phyloP scores from a whole-genome alignment of 371 early-diverging fungal genomes.

The Rhizopus sp. region DNA sequence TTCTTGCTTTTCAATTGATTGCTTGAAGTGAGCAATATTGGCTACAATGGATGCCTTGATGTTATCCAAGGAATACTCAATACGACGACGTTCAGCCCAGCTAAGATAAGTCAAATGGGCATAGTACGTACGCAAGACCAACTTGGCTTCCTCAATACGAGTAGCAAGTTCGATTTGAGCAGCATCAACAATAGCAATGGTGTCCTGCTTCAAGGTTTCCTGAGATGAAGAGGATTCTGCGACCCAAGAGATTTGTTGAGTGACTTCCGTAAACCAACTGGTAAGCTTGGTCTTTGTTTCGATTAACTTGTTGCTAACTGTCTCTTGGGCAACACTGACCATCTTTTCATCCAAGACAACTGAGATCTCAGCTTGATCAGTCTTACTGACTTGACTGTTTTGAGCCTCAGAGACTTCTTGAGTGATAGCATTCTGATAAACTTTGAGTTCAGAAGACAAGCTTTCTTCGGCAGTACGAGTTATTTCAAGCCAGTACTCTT shows the following conservation, averaged over 20 bases:
- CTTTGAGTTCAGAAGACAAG: constrained; percentile 28
- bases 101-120: constrained; percentile 31
- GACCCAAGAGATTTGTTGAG: constrained; percentile 26
- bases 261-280: constrained; percentile 33
- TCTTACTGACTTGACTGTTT: constrained; percentile 13
- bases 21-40: constrained; percentile 41
- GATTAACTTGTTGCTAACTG: constrained; percentile 22
- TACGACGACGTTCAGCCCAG: constrained; percentile 32
- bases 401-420: constrained; percentile 22
- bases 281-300: constrained; percentile 30
- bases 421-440: constrained; percentile 33
- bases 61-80: constrained; percentile 29
- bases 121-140: constrained; percentile 31
- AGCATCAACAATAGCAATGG: constrained; percentile 28
- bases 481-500: constrained; percentile 25
- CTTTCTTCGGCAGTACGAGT: constrained; percentile 27
- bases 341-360: constrained; percentile 29
- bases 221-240: constrained; percentile 14
- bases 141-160: constrained; percentile 31
- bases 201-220: constrained; percentile 17
- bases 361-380: constrained; percentile 20
- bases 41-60: constrained; percentile 25
- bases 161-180: constrained; percentile 28
- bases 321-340: constrained; percentile 26
- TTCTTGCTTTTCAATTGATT: constrained; percentile 64